Evolutionary conservation across 257 asterid genomes (phyloP).

Genomic region (Nicotiana knightiana): DNA sequence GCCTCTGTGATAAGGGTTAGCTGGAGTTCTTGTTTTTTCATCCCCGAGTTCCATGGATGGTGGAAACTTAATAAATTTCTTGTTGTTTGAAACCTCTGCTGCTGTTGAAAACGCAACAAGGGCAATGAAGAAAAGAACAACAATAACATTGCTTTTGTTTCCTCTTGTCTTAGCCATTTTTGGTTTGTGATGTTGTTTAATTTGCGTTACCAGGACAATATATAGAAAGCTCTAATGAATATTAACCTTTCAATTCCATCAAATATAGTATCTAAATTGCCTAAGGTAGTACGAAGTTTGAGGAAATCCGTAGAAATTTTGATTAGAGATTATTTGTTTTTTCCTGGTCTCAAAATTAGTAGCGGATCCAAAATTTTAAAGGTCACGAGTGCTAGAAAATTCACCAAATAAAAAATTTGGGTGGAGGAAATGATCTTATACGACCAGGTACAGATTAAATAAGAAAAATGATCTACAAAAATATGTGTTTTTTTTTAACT

Average conservation of each 20-base stretch:
- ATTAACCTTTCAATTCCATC: neutral
- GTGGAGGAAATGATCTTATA: too few relatives aligned
- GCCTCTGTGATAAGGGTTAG: neutral
- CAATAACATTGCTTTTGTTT: neutral
- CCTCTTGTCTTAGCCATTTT: neutral
- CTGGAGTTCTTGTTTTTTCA: neutral
- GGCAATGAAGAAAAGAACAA: neutral
- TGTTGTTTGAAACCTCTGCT: neutral
- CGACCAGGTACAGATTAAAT: too few relatives aligned
- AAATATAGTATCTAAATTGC: neutral
- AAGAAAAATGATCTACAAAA: too few relatives aligned
- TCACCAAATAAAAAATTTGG: too few relatives aligned
- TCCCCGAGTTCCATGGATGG: neutral
- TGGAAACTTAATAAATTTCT: neutral
- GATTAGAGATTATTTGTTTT: neutral
- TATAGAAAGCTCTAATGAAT: neutral
- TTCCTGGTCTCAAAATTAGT: neutral
- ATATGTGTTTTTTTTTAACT: too few relatives aligned
- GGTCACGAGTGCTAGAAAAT: neutral
- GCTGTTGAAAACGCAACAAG: neutral
- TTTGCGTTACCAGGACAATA: neutral
- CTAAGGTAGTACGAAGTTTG: neutral
- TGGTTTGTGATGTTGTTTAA: neutral
- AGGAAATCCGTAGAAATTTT: neutral
- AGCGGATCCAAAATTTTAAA: neutral